Percentiles rank a stretch among this genome's conserved stretches.
phyloP scores from a whole-genome alignment of 2,329 filamentous ascomycete genomes.

The Xylariaceae sp. region DNA sequence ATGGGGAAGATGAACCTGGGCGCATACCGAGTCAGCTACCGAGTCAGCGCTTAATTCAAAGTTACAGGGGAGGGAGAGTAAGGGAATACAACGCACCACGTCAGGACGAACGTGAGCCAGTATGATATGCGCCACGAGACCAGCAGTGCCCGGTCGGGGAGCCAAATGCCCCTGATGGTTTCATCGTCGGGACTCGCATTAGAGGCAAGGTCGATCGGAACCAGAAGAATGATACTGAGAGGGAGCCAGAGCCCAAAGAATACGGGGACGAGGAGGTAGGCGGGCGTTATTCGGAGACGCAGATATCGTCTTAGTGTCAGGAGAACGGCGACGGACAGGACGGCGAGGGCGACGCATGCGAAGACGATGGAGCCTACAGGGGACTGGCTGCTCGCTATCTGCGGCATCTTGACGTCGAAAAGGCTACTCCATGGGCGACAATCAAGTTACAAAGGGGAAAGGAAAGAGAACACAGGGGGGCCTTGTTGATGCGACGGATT shows the following conservation, averaged over 20 bases:
- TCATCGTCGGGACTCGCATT: conserved; percentile 70
- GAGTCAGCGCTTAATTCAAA: conserved; percentile 16
- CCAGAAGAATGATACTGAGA: conserved; percentile 82
- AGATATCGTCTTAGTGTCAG: conserved; percentile 86
- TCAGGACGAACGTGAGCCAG: conserved; percentile 93
- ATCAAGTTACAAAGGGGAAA: background rate
- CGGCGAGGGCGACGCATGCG: conserved; percentile 64
- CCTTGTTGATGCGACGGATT: background rate
- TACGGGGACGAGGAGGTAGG: conserved; percentile 83
- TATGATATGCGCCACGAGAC: conserved; percentile 94
- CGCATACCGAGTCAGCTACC: conserved; percentile 17
- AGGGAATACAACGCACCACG: conserved; percentile 61
- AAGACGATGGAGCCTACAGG: conserved; percentile 79
- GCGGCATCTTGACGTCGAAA: conserved; percentile 41
- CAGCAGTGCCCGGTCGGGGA: conserved; percentile 71
- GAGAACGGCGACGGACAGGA: conserved; percentile 72
- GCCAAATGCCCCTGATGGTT: conserved; percentile 76
- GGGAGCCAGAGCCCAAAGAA: conserved; percentile 95
- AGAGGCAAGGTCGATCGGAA: conserved; percentile 93
- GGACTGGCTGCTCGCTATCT: conserved; percentile 50
- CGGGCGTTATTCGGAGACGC: conserved; percentile 83
- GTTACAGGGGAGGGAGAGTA: background rate
- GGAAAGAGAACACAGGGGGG: background rate
- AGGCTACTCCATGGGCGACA: conserved; percentile 9
- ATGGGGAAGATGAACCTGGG: conserved; percentile 82